Conservation (phyloP, 345 rosid genomes). For the Citrus sp. region DNA sequence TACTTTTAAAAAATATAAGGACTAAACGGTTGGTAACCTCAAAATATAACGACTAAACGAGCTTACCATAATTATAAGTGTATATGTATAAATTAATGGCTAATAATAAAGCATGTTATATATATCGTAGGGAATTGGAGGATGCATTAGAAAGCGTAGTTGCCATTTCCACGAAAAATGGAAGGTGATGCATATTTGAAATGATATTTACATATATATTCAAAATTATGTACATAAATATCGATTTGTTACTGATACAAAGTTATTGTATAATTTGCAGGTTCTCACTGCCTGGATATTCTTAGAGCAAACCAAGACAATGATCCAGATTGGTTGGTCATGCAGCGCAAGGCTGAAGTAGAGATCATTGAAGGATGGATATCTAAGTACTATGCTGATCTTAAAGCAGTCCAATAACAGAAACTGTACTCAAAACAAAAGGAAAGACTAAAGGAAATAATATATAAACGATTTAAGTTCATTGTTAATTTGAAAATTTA, state of each 20-base stretch:
- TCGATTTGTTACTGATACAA: background rate
- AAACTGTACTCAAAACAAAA: background rate
- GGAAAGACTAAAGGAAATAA: no score
- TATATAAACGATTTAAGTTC: background rate
- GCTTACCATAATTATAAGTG: background rate
- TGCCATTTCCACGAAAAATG: slow-evolving; percentile 32
- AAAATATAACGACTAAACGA: no score
- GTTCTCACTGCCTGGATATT: slow-evolving; percentile 37
- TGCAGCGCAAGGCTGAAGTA: slow-evolving; percentile 27
- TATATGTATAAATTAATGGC: background rate
- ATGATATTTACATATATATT: background rate
- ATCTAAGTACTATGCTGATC: slow-evolving; percentile 20
- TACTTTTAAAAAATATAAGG: no score
- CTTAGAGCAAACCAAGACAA: slow-evolving; percentile 2
- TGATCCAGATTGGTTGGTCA: slow-evolving; percentile 35
- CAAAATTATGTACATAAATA: no score
- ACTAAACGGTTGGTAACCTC: no score
- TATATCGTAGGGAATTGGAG: slow-evolving; percentile 32
- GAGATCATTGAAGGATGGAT: slow-evolving; percentile 26
- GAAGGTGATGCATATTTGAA: slow-evolving; percentile 5
- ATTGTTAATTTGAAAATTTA: no score
- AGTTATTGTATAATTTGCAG: slow-evolving; percentile 10
- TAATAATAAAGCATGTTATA: background rate
- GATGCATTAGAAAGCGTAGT: slow-evolving; percentile 24
- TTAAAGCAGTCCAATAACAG: background rate